Base-by-base conservation (phyloP, 2,329 filamentous ascomycete species). In the Sclerotinia glacialis region DNA sequence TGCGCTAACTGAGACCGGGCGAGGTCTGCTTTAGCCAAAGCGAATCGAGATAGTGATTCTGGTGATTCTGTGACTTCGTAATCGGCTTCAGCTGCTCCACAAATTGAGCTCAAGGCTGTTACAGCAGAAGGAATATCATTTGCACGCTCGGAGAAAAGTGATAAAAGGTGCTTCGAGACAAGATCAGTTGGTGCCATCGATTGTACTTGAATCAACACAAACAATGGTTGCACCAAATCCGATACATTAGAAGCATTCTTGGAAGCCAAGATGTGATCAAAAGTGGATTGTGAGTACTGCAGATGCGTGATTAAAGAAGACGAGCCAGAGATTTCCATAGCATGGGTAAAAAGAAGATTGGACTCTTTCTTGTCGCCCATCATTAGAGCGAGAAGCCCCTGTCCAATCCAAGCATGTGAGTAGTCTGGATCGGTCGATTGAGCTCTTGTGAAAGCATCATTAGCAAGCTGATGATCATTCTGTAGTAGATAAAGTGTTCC, bases 371-470 rank as follows among this genome's bases (percentile, higher is more conserved):
- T 72, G 69, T 96, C 89, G 1, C 91, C 93, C 18, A 70, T 70
- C 60, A 86, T 85, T 37, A 93, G 82, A 5, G 95, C 93, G 63
- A 98, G 84, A 34, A 97, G 83, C 0, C 92, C 94, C 78, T 98
- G 94, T 0, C 95, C 95, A 9, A 98, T 81, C 96, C 95, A 99
- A 21, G 93, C 94, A 74, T 94, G 88, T 0, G 93, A 88, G 75
- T 94, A 97, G 71, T 97, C 94, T 0, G 96, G 95, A 76, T 99
- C 96, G 5, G 91, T 91, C 1, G 93, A 97, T 77, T 99, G 95
- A 4, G 93, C 92, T 69, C 92, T 85, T 2, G 92, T 93, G 76
- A 97, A 98, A 0, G 92, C 89, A 71, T 93, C 87, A 73, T 96
- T 96, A 7, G 95, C 93, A n/a, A 97, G 83, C 74, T 93, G 85